phyloP scores from a whole-genome alignment of 495 filamentous ascomycete species.

The Achaetomiella virescens region DNA sequence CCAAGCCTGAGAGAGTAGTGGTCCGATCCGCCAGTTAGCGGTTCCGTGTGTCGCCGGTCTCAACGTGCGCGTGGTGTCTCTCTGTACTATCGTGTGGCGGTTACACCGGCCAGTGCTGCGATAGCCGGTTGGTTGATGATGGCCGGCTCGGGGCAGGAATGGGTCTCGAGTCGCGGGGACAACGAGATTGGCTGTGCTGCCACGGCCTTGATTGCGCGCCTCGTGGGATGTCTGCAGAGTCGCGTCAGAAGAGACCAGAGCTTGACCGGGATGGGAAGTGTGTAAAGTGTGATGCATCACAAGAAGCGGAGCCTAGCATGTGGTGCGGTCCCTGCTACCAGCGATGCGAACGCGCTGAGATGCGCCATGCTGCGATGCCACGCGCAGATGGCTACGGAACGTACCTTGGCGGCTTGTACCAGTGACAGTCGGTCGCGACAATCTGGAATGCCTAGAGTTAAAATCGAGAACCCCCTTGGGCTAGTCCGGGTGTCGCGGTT shows the following conservation, averaged over 20 bases:
- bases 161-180: conserved; percentile 14
- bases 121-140: conserved; percentile 28
- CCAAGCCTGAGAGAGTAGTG: neutral
- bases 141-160: conserved; percentile 24
- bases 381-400: conserved; percentile 9
- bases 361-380: conserved; percentile 3
- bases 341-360: conserved; percentile 6
- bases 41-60: conserved; percentile 26
- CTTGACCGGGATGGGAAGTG: conserved; percentile 9
- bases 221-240: conserved; percentile 32
- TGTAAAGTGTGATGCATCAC: conserved; percentile 9
- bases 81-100: conserved; percentile 23
- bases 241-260: conserved; percentile 31
- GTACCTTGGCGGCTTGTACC: conserved; percentile 7
- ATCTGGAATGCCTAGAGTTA: conserved; percentile 1
- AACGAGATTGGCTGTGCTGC: conserved; percentile 27
- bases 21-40: conserved; percentile 6
- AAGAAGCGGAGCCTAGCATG: conserved; percentile 12
- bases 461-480: neutral
- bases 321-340: conserved; percentile 7
- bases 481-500: neutral
- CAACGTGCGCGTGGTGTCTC: conserved; percentile 20
- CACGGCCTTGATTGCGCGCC: conserved; percentile 22
- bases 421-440: neutral
- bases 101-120: conserved; percentile 30